Conservation (phyloP, 768 basidiomycete genomes). For the Tricholoma matsutake region DNA sequence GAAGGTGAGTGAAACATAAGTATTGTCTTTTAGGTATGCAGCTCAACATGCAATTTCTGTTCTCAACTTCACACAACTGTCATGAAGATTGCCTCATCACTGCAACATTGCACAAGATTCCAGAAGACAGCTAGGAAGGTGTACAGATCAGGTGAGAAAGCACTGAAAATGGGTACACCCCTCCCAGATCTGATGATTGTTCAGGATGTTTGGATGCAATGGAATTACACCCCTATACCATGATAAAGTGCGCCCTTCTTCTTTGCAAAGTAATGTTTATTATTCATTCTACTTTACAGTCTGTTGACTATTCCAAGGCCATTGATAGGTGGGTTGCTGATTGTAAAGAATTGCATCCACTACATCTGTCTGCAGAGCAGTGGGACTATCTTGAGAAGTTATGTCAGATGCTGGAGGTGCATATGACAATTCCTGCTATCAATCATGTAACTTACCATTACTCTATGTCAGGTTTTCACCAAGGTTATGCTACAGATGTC, state of each 20-base stretch:
- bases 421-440: not conserved
- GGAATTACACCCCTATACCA: not conserved
- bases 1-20: not conserved
- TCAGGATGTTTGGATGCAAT: not conserved
- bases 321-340: conserved; percentile 30
- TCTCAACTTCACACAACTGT: not conserved
- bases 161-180: not conserved
- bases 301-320: conserved; percentile 18
- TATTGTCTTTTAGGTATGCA: not conserved
- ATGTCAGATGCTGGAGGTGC: conserved; percentile 18
- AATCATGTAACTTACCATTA: not conserved
- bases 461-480: conserved; percentile 24
- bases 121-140: not conserved
- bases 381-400: conserved; percentile 21
- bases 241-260: conserved; percentile 1
- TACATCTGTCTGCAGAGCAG: conserved; percentile 16
- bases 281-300: not conserved
- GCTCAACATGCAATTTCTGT: not conserved
- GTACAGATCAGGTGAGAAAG: not conserved
- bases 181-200: not conserved
- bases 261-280: conserved; percentile 20
- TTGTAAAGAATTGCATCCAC: conserved; percentile 5
- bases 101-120: conserved; percentile 3
- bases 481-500: conserved; percentile 28
- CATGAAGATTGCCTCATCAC: not conserved